Conservation (phyloP, 768 basidiomycete genomes). For the Sarcomyxa edulis region DNA sequence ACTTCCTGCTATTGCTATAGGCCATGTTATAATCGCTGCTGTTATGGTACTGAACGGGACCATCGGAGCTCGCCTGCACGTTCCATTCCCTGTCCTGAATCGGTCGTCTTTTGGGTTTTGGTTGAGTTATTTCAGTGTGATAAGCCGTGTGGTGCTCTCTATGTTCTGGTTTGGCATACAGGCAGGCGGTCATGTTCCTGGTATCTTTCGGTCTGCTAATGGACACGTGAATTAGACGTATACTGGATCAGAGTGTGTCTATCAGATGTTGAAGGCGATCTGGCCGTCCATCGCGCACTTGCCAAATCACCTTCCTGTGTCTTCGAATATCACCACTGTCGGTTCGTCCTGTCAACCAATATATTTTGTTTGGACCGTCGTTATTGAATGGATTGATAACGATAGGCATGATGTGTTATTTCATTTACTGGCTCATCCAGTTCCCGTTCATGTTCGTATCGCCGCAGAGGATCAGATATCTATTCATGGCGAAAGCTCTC, state of each 20-base stretch:
- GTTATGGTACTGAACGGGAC: constrained; percentile 78
- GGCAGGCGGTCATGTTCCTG: constrained; percentile 37
- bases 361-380: neutral
- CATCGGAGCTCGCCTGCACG: constrained; percentile 69
- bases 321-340: constrained; percentile 57
- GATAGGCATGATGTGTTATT: constrained; percentile 72
- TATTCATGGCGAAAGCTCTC: constrained; percentile 68
- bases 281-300: constrained; percentile 69
- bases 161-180: constrained; percentile 84
- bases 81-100: constrained; percentile 74
- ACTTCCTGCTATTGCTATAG: constrained; percentile 63
- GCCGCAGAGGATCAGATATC: constrained; percentile 70
- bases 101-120: constrained; percentile 88
- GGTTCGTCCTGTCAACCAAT: constrained; percentile 25
- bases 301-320: constrained; percentile 56
- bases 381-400: no score
- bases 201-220: no score
- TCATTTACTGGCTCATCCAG: constrained; percentile 75
- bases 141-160: constrained; percentile 71
- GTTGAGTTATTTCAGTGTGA: constrained; percentile 81
- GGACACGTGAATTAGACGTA: constrained; percentile 41
- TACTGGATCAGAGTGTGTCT: constrained; percentile 65
- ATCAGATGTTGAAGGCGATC: constrained; percentile 80
- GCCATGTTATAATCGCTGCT: constrained; percentile 65
- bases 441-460: constrained; percentile 73